A percentile compares a stretch with the other conserved stretches of the same genome.
phyloP scores from a whole-genome alignment of 441 rosid genomes.

The Populus hybrid region DNA sequence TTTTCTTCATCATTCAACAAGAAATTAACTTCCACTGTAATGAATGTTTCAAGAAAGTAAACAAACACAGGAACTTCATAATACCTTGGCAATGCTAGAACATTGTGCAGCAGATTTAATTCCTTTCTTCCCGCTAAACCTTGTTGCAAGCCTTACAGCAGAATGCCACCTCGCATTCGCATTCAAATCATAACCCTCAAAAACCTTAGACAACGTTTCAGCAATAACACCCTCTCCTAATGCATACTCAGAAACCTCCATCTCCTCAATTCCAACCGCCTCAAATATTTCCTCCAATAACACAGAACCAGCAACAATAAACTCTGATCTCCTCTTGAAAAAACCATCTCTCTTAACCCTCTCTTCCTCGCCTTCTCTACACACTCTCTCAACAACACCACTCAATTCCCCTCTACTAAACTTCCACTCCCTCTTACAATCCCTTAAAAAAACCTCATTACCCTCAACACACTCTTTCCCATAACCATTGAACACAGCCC shows the following conservation, averaged over 20 bases:
- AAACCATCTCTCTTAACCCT: constrained; percentile 40
- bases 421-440: constrained; percentile 57
- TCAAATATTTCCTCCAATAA: constrained; percentile 62
- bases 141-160: constrained; percentile 45
- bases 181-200: constrained; percentile 46
- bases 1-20: background rate
- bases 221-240: constrained; percentile 68
- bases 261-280: constrained; percentile 49
- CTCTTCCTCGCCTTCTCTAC: constrained; percentile 44
- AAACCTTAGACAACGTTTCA: constrained; percentile 44
- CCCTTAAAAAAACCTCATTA: constrained; percentile 23
- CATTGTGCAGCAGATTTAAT: constrained; percentile 50
- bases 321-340: constrained; percentile 62
- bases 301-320: constrained; percentile 65
- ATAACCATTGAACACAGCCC: constrained; percentile 51
- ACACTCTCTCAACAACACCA: constrained; percentile 43
- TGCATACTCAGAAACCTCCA: constrained; percentile 68
- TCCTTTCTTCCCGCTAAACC: constrained; percentile 47
- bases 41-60: background rate
- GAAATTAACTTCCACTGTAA: background rate
- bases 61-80: background rate
- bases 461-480: constrained; percentile 23
- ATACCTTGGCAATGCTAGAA: constrained; percentile 60
- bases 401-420: constrained; percentile 44
- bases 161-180: constrained; percentile 62